Conservation (phyloP, 2,329 filamentous ascomycete species). For the Colletotrichum sp. region DNA sequence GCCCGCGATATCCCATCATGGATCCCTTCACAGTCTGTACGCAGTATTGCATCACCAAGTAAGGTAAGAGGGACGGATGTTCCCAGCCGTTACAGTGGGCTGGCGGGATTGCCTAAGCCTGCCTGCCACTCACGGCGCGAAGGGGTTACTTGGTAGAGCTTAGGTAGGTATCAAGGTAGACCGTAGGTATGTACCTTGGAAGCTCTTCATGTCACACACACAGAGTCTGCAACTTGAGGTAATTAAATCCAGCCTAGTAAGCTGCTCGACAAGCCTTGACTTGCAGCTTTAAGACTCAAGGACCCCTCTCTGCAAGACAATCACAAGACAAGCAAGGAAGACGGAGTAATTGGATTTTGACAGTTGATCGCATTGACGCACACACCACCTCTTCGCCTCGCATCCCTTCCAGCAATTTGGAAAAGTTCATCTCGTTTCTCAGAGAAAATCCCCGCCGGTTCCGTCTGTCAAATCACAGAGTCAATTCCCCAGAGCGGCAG, state of each 20-base stretch:
- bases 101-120: neutral
- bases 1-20: neutral
- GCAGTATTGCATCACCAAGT: neutral
- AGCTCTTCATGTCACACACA: neutral
- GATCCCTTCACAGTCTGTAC: neutral
- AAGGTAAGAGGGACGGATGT: neutral
- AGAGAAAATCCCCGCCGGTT: neutral
- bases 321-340: neutral
- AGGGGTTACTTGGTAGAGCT: neutral
- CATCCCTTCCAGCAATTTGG: neutral
- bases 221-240: neutral
- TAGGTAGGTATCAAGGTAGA: neutral
- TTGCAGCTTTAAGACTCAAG: neutral
- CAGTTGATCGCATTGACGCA: neutral
- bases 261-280: neutral
- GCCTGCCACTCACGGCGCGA: neutral
- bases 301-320: neutral
- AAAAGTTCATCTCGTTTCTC: constrained; percentile 10
- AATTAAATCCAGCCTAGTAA: neutral
- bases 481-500: neutral
- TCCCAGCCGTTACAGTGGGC: neutral
- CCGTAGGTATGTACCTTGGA: neutral
- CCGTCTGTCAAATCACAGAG: neutral
- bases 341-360: neutral
- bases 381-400: neutral